phyloP scores from a whole-genome alignment of 139 green algal species.

The Deuterostichococcus epilithicus region DNA sequence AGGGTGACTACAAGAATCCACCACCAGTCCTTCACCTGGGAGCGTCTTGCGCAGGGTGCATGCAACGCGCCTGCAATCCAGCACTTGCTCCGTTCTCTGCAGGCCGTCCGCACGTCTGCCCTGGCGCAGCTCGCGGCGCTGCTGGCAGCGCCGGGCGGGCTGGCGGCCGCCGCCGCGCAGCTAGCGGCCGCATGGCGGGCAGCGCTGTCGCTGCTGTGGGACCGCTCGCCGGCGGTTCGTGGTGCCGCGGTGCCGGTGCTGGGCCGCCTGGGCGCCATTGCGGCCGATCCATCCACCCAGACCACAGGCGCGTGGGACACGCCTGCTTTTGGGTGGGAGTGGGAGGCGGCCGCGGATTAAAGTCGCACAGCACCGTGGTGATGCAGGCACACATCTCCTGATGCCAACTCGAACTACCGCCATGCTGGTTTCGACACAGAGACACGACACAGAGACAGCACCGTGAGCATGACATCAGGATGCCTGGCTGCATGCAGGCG shows the following conservation, averaged over 20 bases:
- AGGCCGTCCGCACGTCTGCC: not conserved
- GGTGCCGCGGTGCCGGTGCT: conserved; percentile 22
- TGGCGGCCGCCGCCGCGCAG: conserved; percentile 4
- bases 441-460: no score
- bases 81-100: no score
- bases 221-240: conserved; percentile 7
- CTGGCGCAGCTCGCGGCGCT: not conserved
- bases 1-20: no score
- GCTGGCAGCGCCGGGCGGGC: not conserved
- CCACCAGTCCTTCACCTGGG: no score
- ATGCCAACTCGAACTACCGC: not conserved
- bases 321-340: not conserved
- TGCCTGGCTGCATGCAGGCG: conserved; percentile 12
- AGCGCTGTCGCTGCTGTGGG: conserved; percentile 26
- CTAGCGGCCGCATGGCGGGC: conserved; percentile 24
- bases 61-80: no score
- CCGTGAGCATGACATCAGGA: no score
- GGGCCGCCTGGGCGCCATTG: conserved; percentile 33
- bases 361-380: not conserved
- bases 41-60: no score
- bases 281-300: conserved; percentile 2
- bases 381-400: not conserved
- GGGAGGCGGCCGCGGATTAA: not conserved
- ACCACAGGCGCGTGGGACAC: not conserved
- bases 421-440: not conserved